Evolutionary conservation across 495 filamentous ascomycete genomes (phyloP).

Genomic region (Niebla homalea): DNA sequence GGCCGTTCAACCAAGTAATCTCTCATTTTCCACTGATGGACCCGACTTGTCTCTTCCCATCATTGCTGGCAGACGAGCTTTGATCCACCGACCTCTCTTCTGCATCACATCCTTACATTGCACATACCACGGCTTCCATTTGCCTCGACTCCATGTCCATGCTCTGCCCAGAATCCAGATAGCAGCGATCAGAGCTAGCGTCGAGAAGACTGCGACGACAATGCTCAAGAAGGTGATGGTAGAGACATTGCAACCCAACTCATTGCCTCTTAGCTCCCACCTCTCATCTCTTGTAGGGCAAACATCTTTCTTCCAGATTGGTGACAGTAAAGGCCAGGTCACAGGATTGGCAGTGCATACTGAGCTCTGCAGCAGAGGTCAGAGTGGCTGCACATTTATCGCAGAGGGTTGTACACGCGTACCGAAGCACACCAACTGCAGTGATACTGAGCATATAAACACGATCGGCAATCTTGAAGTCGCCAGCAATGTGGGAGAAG

Average conservation of each 20-base stretch:
- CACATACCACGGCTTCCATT: slow-evolving; percentile 14
- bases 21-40: too few relatives aligned
- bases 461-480: slow-evolving; percentile 32
- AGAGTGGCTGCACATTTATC: neutral
- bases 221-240: slow-evolving; percentile 35
- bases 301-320: slow-evolving; percentile 28
- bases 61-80: too few relatives aligned
- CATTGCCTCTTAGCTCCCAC: slow-evolving; percentile 37
- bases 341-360: slow-evolving; percentile 36
- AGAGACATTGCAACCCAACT: slow-evolving; percentile 38
- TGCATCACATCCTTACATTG: too few relatives aligned
- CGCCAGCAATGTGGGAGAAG: slow-evolving; percentile 33
- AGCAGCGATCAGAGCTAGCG: slow-evolving; percentile 21
- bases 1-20: too few relatives aligned
- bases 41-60: too few relatives aligned
- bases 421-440: slow-evolving; percentile 47
- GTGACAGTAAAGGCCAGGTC: slow-evolving; percentile 30
- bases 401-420: slow-evolving; percentile 13
- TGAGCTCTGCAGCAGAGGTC: slow-evolving; percentile 26
- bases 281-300: slow-evolving; percentile 38
- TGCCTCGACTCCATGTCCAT: slow-evolving; percentile 14
- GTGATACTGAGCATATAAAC: slow-evolving; percentile 24
- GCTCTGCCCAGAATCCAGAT: slow-evolving; percentile 19
- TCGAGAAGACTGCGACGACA: slow-evolving; percentile 26
- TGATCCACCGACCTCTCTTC: too few relatives aligned